Conservation (phyloP, 2,329 filamentous ascomycete species). For the Mycogone perniciosa region DNA sequence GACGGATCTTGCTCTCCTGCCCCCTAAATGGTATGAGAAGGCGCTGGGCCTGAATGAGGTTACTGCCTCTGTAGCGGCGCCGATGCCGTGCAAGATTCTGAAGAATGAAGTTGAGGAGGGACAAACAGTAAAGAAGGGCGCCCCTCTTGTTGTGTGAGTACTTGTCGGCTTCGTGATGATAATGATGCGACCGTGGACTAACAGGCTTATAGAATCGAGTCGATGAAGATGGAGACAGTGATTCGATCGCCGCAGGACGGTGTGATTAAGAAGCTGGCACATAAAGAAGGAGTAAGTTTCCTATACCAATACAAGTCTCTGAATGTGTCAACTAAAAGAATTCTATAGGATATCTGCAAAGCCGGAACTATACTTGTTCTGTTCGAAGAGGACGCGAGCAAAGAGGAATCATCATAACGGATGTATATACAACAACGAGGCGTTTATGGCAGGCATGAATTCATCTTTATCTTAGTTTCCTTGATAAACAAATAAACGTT, state of each 20-base stretch:
- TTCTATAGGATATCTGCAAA: slow-evolving; percentile 64
- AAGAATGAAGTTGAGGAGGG: slow-evolving; percentile 83
- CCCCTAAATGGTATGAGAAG: slow-evolving; percentile 78
- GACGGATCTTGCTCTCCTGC: slow-evolving; percentile 50
- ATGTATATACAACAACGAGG: slow-evolving; percentile 9
- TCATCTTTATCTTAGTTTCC: slow-evolving; percentile 3
- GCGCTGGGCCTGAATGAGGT: slow-evolving; percentile 77
- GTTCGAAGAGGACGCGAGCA: slow-evolving; percentile 51
- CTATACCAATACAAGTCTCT: too few relatives aligned
- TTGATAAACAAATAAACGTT: background rate
- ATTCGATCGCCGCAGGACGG: slow-evolving; percentile 71
- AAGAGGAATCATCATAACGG: slow-evolving; percentile 21
- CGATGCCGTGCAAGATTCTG: slow-evolving; percentile 96
- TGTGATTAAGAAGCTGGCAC: slow-evolving; percentile 64
- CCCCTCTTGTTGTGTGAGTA: slow-evolving; percentile 74
- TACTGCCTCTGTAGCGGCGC: slow-evolving; percentile 76
- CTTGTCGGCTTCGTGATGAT: background rate
- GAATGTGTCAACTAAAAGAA: background rate
- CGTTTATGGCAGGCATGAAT: slow-evolving; percentile 12
- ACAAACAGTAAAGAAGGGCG: slow-evolving; percentile 74
- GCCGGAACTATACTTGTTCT: slow-evolving; percentile 68
- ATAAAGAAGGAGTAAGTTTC: slow-evolving; percentile 62
- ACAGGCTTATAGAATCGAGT: slow-evolving; percentile 57
- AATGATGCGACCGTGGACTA: slow-evolving; percentile 26
- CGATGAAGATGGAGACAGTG: slow-evolving; percentile 87